Evolutionary conservation across 305 asterid genomes (phyloP).

Genomic region (Ilex paraguariensis): DNA sequence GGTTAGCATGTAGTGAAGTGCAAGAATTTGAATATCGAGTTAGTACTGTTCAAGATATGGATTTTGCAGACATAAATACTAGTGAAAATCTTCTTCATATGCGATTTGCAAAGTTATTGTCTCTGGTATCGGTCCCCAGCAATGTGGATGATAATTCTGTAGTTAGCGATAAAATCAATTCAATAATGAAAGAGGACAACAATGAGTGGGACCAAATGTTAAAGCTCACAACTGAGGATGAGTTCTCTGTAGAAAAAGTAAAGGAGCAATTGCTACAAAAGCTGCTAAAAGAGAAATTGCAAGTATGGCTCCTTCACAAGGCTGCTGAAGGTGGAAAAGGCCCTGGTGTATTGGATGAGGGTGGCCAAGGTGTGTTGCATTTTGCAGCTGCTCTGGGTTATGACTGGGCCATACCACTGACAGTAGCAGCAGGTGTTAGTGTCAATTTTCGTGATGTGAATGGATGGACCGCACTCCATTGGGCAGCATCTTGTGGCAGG

Average conservation of each 20-base stretch:
- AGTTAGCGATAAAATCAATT: constrained; percentile 37
- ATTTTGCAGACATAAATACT: constrained; percentile 23
- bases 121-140: constrained; percentile 27
- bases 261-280: constrained; percentile 47
- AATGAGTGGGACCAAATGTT: constrained; percentile 23
- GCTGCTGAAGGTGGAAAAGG: constrained; percentile 60
- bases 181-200: constrained; percentile 57
- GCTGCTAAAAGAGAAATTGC: constrained; percentile 58
- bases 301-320: constrained; percentile 64
- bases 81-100: constrained; percentile 45
- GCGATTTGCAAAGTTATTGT: constrained; percentile 59
- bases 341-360: constrained; percentile 47
- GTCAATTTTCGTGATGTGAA: constrained; percentile 85
- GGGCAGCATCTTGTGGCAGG: constrained; percentile 99
- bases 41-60: constrained; percentile 31
- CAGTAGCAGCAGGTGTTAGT: constrained; percentile 57
- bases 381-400: constrained; percentile 94
- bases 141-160: constrained; percentile 36
- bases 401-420: constrained; percentile 80
- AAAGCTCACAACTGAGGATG: constrained; percentile 28
- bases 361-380: constrained; percentile 93
- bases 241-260: constrained; percentile 25
- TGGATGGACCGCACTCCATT: constrained; percentile 98
- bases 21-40: constrained; percentile 77
- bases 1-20: constrained; percentile 88